A percentile compares a stretch with the other conserved stretches of the same genome.
These are phyloP conservation scores for Filosporella fistucella DNA, from an alignment of 495 filamentous ascomycete genomes.

Conservation along the genomic window DNA sequence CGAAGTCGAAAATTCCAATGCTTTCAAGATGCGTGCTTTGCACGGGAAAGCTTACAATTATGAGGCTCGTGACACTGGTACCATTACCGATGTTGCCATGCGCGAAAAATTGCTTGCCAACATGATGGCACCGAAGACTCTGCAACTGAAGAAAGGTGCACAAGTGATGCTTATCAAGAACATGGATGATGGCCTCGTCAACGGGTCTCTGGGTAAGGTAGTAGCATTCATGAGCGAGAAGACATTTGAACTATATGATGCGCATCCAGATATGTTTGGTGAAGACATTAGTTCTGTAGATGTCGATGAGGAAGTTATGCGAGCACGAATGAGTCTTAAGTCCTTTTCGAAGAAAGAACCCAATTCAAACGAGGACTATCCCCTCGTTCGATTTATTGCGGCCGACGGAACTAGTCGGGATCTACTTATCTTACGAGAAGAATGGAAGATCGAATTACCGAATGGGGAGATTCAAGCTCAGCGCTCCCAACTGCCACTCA, in stretches of 20 bases:
- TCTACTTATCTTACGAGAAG: constrained; percentile 78
- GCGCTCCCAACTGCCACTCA: constrained; percentile 74
- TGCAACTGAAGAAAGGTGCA: constrained; percentile 83
- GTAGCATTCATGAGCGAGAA: constrained; percentile 81
- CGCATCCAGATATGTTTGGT: constrained; percentile 52
- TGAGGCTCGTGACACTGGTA: constrained; percentile 70
- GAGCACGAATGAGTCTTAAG: constrained; percentile 32
- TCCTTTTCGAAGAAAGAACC: constrained; percentile 34
- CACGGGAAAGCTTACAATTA: constrained; percentile 65
- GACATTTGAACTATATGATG: constrained; percentile 61
- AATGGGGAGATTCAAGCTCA: constrained; percentile 91
- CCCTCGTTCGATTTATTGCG: constrained; percentile 75
- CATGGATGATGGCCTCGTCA: constrained; percentile 88
- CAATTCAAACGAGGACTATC: constrained; percentile 40
- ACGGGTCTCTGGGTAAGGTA: constrained; percentile 86
- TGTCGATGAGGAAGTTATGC: constrained; percentile 34
- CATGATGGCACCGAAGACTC: constrained; percentile 81
- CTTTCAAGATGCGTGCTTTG: constrained; percentile 63
- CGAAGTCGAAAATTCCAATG: constrained; percentile 88
- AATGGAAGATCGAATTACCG: constrained; percentile 95
- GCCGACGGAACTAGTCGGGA: constrained; percentile 73
- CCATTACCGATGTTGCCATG: constrained; percentile 54
- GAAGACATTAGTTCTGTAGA: constrained; percentile 34
- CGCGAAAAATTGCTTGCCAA: constrained; percentile 78
- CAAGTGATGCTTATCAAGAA: constrained; percentile 99